These are phyloP conservation scores for Malassezia furfur DNA, from an alignment of 1,284 basidiomycete species.

Conservation along the genomic window DNA sequence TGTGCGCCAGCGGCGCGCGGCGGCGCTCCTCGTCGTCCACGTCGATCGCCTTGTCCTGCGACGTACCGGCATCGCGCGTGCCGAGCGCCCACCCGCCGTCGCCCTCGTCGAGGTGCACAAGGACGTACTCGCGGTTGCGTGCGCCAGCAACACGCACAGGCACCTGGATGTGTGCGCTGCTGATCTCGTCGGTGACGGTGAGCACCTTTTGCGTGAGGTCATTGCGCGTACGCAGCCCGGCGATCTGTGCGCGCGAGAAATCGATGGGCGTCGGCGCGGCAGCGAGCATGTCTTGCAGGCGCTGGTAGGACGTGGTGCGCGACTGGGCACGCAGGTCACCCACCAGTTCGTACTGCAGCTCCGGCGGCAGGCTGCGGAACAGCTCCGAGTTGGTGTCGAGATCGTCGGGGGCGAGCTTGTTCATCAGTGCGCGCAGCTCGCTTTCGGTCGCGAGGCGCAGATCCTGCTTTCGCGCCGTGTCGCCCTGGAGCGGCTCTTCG, in stretches of 20 bases:
- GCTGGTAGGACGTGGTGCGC: constrained; percentile 80
- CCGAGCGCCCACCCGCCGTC: constrained; percentile 90
- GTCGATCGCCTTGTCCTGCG: constrained; percentile 71
- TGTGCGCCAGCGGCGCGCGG: constrained; percentile 25
- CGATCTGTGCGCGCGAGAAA: constrained; percentile 77
- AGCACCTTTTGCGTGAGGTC: constrained; percentile 87
- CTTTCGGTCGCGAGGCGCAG: constrained; percentile 44
- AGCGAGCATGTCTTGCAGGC: constrained; percentile 80
- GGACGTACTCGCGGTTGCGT: constrained; percentile 81
- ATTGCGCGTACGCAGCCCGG: constrained; percentile 76
- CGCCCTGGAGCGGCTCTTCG: constrained; percentile 22
- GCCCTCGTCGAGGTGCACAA: constrained; percentile 73
- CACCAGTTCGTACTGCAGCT: constrained; percentile 96
- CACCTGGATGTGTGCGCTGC: constrained; percentile 68
- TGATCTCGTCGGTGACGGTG: constrained; percentile 81
- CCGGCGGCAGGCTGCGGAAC: constrained; percentile 83
- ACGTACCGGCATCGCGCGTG: constrained; percentile 65
- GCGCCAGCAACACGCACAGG: constrained; percentile 91
- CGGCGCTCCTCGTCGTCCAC: constrained; percentile 50
- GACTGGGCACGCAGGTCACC: constrained; percentile 88
- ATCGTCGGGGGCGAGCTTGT: constrained; percentile 39
- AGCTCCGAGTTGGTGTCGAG: constrained; percentile 41
- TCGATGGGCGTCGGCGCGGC: constrained; percentile 75
- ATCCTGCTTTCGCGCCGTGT: constrained; percentile 26
- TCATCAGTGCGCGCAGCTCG: constrained; percentile 38